phyloP scores from a whole-genome alignment of 2,329 filamentous ascomycete species.

The Cordyceps militaris region DNA sequence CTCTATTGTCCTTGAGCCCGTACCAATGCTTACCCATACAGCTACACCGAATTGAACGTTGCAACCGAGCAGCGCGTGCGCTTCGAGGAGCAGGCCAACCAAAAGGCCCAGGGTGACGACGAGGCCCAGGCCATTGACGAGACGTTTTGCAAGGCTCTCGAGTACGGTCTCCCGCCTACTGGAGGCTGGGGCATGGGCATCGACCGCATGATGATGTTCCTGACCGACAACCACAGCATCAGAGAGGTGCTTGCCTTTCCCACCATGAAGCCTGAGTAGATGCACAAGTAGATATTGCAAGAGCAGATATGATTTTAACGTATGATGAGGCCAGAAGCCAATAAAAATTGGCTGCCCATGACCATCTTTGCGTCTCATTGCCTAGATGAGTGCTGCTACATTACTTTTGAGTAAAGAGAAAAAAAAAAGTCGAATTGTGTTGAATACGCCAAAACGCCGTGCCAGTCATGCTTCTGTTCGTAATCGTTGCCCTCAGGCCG shows the following conservation, averaged over 20 bases:
- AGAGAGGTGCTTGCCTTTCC: slow-evolving; percentile 96
- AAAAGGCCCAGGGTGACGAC: slow-evolving; percentile 95
- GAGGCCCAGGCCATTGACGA: slow-evolving; percentile 95
- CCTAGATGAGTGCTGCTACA: neutral
- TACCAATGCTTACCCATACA: slow-evolving; percentile 14
- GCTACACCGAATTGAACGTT: slow-evolving; percentile 87
- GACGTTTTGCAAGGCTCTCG: slow-evolving; percentile 84
- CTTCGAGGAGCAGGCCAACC: slow-evolving; percentile 81
- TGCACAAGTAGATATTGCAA: slow-evolving; percentile 16
- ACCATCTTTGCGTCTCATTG: neutral
- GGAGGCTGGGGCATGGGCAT: slow-evolving; percentile 97
- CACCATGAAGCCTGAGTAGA: slow-evolving; percentile 86
- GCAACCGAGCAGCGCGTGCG: slow-evolving; percentile 88
- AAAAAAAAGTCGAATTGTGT: neutral
- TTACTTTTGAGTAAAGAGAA: neutral
- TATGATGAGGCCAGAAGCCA: slow-evolving; percentile 8
- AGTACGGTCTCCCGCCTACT: slow-evolving; percentile 87
- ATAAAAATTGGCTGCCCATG: neutral
- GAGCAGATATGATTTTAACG: slow-evolving; percentile 12
- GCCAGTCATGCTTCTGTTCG: slow-evolving; percentile 12
- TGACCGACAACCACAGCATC: slow-evolving; percentile 89
- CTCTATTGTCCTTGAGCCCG: neutral
- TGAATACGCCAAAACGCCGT: slow-evolving; percentile 17
- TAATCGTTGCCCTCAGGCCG: neutral
- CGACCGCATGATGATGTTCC: slow-evolving; percentile 89